Conservation (phyloP, 768 basidiomycete species). For the Calocera viscosa region DNA sequence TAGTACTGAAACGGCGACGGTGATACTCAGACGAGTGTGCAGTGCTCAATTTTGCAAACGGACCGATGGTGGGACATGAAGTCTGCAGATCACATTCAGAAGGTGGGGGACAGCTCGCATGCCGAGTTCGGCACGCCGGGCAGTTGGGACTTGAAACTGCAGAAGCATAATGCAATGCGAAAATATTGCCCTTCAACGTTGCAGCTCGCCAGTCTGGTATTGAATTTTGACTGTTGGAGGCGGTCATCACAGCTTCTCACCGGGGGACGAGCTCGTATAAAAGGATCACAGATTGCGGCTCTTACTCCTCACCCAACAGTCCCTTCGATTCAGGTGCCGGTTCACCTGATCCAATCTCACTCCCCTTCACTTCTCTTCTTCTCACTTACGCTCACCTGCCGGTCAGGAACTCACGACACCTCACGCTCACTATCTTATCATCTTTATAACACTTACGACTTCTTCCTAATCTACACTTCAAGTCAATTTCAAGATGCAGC, state of each 20-base stretch:
- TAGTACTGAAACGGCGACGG: too few species aligned
- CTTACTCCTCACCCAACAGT: not conserved
- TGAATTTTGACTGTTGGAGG: too few species aligned
- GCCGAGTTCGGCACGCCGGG: too few species aligned
- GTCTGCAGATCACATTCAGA: too few species aligned
- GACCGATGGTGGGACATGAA: too few species aligned
- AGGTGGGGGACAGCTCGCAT: too few species aligned
- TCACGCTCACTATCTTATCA: not conserved
- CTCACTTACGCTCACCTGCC: constrained; percentile 1
- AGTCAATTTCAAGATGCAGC: not conserved
- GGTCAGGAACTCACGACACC: constrained; percentile 4
- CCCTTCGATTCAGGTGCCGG: not conserved
- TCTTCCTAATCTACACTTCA: not conserved
- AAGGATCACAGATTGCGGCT: not conserved
- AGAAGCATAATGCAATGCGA: too few species aligned
- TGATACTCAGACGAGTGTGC: too few species aligned
- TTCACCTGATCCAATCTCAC: not conserved
- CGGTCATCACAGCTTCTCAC: not conserved
- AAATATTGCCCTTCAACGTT: too few species aligned
- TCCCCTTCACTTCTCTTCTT: not conserved
- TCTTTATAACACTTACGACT: not conserved
- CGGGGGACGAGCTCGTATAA: not conserved
- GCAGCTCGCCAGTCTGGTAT: too few species aligned
- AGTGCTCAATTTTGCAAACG: too few species aligned
- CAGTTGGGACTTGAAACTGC: too few species aligned